A percentile compares a stretch with the other conserved stretches of the same genome.
phyloP scores from a whole-genome alignment of 352 stramenopile genomes.

The Pythium apleroticum region DNA sequence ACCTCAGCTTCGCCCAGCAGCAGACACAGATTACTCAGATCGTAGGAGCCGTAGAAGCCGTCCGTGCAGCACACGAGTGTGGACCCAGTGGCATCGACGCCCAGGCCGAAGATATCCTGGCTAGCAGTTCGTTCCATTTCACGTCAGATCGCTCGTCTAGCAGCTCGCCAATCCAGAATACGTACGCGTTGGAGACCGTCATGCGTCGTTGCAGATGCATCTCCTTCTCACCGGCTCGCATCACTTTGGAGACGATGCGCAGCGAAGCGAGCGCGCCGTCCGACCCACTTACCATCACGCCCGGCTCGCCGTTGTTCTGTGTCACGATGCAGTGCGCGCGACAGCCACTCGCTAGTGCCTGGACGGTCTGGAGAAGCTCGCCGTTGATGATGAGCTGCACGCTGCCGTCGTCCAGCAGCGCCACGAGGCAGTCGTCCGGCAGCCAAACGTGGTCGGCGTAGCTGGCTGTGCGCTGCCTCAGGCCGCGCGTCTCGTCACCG shows the following conservation, averaged over 20 bases:
- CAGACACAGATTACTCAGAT: slow-evolving; percentile 70
- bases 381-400: slow-evolving; percentile 77
- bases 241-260: slow-evolving; percentile 51
- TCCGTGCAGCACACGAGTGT: slow-evolving; percentile 67
- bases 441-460: slow-evolving; percentile 80
- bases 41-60: slow-evolving; percentile 58
- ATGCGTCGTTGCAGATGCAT: slow-evolving; percentile 68
- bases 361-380: slow-evolving; percentile 69
- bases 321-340: slow-evolving; percentile 25
- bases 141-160: neutral
- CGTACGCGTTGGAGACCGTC: slow-evolving; percentile 45
- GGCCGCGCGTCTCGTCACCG: slow-evolving; percentile 54
- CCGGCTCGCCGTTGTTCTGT: slow-evolving; percentile 63
- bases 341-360: slow-evolving; percentile 4
- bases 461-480: slow-evolving; percentile 36
- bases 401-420: slow-evolving; percentile 66
- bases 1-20: slow-evolving; percentile 69
- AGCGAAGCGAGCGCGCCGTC: slow-evolving; percentile 64
- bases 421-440: slow-evolving; percentile 60
- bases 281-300: slow-evolving; percentile 58
- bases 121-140: slow-evolving; percentile 19
- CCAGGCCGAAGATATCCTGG: slow-evolving; percentile 43
- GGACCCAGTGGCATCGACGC: slow-evolving; percentile 46
- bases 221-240: slow-evolving; percentile 60
- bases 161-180: neutral